Percentiles rank a stretch among this genome's conserved stretches.
Conservation (phyloP, 2,329 filamentous ascomycete genomes). For the Cercospora berteroae region DNA sequence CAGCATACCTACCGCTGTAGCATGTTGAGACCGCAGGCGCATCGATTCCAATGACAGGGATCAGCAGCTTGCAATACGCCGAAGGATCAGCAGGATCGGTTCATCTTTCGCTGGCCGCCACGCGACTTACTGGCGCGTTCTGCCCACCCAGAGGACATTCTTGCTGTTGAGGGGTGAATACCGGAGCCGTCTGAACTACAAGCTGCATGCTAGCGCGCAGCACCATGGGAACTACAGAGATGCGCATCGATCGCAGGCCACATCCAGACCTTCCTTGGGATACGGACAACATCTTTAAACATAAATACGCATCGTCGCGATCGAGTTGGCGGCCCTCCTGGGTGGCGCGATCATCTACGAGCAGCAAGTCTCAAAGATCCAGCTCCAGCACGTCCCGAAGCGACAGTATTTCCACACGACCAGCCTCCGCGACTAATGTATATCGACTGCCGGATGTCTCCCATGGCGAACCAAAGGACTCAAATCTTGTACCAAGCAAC, state of each 20-base stretch:
- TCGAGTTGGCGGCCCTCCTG: constrained; percentile 15
- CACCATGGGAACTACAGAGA: neutral
- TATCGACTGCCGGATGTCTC: constrained; percentile 9
- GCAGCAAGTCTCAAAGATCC: constrained; percentile 10
- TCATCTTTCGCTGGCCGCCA: neutral
- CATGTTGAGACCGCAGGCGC: neutral
- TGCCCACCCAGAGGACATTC: neutral
- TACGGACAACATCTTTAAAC: neutral
- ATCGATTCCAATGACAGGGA: neutral
- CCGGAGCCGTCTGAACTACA: neutral
- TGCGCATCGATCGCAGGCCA: constrained; percentile 7
- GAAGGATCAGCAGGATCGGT: neutral
- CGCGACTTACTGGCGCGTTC: neutral
- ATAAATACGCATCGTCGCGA: neutral
- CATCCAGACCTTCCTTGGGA: constrained; percentile 14
- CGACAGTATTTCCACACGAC: constrained; percentile 1
- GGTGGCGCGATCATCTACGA: constrained; percentile 7
- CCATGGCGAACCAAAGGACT: neutral
- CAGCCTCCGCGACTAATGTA: constrained; percentile 6
- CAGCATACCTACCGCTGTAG: neutral
- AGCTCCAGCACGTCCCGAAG: constrained; percentile 11
- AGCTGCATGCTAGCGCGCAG: neutral
- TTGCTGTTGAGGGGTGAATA: neutral
- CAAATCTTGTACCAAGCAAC: neutral
- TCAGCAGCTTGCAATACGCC: neutral